Conservation (phyloP, 2,329 filamentous ascomycete species). For the Elsinoe necatrix region DNA sequence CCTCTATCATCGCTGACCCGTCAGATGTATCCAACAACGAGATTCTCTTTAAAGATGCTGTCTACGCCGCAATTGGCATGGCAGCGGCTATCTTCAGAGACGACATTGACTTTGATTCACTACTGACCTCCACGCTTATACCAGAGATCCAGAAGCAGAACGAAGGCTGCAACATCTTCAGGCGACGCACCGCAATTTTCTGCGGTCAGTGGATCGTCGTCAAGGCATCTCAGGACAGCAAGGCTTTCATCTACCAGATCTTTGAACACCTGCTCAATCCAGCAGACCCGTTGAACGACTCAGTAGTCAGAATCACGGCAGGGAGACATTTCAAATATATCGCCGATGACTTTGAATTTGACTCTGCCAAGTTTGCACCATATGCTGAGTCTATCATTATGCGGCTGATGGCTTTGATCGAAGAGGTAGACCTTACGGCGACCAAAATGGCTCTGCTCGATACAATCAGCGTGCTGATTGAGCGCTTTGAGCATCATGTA, state of each 20-base stretch:
- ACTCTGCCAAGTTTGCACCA: constrained; percentile 62
- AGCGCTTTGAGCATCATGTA: constrained; percentile 68
- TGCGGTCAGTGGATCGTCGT: constrained; percentile 84
- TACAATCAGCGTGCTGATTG: constrained; percentile 72
- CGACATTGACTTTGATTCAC: constrained; percentile 72
- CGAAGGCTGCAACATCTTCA: constrained; percentile 68
- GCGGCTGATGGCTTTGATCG: constrained; percentile 66
- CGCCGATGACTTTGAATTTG: constrained; percentile 78
- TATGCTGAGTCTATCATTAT: constrained; percentile 66
- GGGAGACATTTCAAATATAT: constrained; percentile 74
- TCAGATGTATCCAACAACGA: constrained; percentile 53
- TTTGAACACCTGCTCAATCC: constrained; percentile 78
- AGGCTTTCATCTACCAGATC: constrained; percentile 73
- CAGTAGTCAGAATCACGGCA: constrained; percentile 85
- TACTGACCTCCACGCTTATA: constrained; percentile 67
- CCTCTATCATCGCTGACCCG: constrained; percentile 13
- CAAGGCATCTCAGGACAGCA: constrained; percentile 59
- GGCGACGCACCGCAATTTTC: constrained; percentile 79
- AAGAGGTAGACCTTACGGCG: constrained; percentile 72
- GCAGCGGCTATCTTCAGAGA: constrained; percentile 67
- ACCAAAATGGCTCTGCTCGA: constrained; percentile 85
- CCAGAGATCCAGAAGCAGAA: constrained; percentile 65
- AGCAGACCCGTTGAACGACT: constrained; percentile 68
- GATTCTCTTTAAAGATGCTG: constrained; percentile 80
- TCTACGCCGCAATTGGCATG: constrained; percentile 87